Conservation (phyloP, 2,329 filamentous ascomycete genomes). For the Aspergillus piperis region DNA sequence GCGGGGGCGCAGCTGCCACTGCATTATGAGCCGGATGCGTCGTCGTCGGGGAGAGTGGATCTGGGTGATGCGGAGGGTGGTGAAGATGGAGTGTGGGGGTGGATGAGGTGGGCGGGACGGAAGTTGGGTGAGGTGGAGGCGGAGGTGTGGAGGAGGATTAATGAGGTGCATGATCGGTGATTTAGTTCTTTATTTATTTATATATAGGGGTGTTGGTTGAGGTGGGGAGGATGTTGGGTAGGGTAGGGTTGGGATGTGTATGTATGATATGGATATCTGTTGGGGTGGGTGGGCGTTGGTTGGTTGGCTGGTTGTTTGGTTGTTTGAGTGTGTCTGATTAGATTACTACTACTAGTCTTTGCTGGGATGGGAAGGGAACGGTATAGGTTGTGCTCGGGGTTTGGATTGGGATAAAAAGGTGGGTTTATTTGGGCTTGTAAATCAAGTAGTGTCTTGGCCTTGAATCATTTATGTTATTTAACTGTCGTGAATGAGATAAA, state of each 20-base stretch:
- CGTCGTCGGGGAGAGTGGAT: slow-evolving; percentile 19
- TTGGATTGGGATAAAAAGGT: background rate
- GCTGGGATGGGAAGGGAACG: background rate
- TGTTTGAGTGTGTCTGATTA: background rate
- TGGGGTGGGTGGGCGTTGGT: background rate
- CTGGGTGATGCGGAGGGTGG: slow-evolving; percentile 28
- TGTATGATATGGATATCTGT: background rate
- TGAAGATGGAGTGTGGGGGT: slow-evolving; percentile 42
- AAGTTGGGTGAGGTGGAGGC: slow-evolving; percentile 49
- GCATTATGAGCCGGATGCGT: slow-evolving; percentile 14
- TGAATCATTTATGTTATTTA: background rate
- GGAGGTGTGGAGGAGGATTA: slow-evolving; percentile 51
- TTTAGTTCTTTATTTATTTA: background rate
- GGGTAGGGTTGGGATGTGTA: background rate
- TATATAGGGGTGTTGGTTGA: background rate
- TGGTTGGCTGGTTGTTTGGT: background rate
- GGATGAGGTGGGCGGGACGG: slow-evolving; percentile 43
- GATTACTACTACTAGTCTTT: background rate
- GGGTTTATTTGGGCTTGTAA: background rate
- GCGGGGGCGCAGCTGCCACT: slow-evolving; percentile 18
- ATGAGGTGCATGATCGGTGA: slow-evolving; percentile 35
- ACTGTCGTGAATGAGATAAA: too few species aligned
- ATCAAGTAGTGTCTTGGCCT: background rate
- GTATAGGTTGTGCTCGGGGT: background rate
- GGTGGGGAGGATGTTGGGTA: background rate